Base-by-base conservation (phyloP, 805 yeast genomes). In the Pichia sporocuriosa region DNA sequence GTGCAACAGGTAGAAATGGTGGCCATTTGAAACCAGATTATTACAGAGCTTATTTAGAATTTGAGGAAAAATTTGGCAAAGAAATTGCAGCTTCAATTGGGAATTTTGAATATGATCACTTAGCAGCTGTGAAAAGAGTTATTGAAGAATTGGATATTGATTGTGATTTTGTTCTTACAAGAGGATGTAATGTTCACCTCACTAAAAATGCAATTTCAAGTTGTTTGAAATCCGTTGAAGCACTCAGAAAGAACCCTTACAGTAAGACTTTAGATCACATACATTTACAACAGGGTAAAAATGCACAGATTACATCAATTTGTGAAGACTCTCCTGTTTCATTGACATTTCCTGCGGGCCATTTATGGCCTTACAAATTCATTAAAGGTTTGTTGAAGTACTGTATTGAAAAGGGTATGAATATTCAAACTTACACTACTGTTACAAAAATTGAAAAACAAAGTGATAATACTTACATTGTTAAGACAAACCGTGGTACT, bases 1-100 rank as follows among this genome's bases (percentile, higher is more conserved):
- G 58, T 22, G 76, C 75, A 13, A 68, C 73, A 2, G 75, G 73
- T 15, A 53, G 75, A 41, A 71, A 70, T 42, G 75, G 75, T 16
- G 76, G 75, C 1, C 76, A 71, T 48, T 47, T 71, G 38, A 67
- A 69, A 34, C 72, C 74, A 6, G 52, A 47, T 33, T 46, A 44
- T 37, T 53, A 56, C 42, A 36, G 45, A 28, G 47, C 32, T n/a
- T 52, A 56, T 21, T 43, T 43, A 9, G 36, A 40, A 20, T 49
- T 44, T 35, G 51, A 42, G 19, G 29, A 36, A 9, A 41, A 43
- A 29, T 50, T 53, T 39, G 57, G 62, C 32, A 36, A 42, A 26
- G 35, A 54, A 31, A 46, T 53, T 16, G 69, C 66, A 13, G 66
- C 69, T 6, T 57, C 57, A 33, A 53, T 62, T 9, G 63, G 52